phyloP scores from a whole-genome alignment of 73 alveolate genomes.

The Tetrahymena elliotti region DNA sequence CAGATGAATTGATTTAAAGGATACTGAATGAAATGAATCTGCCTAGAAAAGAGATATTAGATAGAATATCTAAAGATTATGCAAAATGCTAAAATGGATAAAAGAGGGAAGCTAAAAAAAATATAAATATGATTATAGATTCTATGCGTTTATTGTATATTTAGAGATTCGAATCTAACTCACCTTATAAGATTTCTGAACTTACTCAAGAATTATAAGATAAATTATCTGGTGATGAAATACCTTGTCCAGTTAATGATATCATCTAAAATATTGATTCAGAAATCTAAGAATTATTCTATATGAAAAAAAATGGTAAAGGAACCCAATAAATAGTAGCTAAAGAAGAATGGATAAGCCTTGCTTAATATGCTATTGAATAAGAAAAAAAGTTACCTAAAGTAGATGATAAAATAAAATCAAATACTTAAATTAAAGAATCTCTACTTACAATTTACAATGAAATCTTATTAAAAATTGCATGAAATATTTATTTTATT shows the following conservation, averaged over 20 bases:
- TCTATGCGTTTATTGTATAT: background rate
- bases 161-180: background rate
- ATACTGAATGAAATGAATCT: background rate
- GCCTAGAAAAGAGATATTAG: background rate
- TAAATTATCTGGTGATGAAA: background rate
- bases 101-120: background rate
- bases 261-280: background rate
- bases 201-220: background rate
- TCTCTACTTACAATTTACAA: background rate
- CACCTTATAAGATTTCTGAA: background rate
- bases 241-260: background rate
- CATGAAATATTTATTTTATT: background rate
- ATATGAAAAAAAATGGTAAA: background rate
- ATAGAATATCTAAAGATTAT: background rate
- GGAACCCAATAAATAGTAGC: background rate
- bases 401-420: background rate
- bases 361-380: background rate
- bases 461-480: background rate
- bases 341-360: background rate
- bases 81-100: background rate
- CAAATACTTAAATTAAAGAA: background rate
- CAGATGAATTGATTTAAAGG: background rate
- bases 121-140: background rate
- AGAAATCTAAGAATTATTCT: background rate
- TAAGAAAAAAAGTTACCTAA: background rate